These are phyloP conservation scores for Micractinium sp. DNA, from an alignment of 139 green algal species.

Conservation along the genomic window DNA sequence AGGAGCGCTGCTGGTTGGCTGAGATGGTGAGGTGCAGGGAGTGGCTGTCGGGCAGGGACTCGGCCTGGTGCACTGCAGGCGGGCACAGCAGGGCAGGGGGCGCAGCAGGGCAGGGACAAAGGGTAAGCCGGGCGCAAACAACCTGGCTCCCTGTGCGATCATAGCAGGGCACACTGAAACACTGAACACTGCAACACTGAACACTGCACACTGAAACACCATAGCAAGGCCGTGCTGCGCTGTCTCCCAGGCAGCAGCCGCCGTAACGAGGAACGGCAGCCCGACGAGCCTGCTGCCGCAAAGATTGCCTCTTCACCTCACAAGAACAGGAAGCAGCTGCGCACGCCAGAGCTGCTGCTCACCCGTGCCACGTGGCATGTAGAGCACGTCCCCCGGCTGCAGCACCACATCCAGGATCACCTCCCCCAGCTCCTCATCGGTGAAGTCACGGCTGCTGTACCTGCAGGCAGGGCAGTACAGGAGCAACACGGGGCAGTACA, in stretches of 20 bases:
- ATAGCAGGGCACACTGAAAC: too few species aligned
- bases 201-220: too few species aligned
- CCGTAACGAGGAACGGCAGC: too few species aligned
- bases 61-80: conserved; percentile 52
- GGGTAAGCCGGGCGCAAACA: too few species aligned
- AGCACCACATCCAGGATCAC: conserved; percentile 60
- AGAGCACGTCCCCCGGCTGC: conserved; percentile 75
- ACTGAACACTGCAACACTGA: too few species aligned
- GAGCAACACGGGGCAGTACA: not conserved
- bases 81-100: not conserved
- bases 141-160: too few species aligned
- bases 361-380: conserved; percentile 70
- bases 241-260: too few species aligned
- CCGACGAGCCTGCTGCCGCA: too few species aligned
- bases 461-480: conserved; percentile 28
- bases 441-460: conserved; percentile 57
- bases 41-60: conserved; percentile 48
- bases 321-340: too few species aligned
- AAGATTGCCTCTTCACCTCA: too few species aligned
- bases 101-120: too few species aligned
- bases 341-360: not conserved
- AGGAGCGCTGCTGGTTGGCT: conserved; percentile 67
- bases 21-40: conserved; percentile 84
- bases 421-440: conserved; percentile 52
- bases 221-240: too few species aligned